A percentile compares a stretch with the other conserved stretches of the same genome.
Conservation (phyloP, 768 basidiomycete genomes). For the Tricholomella constricta region DNA sequence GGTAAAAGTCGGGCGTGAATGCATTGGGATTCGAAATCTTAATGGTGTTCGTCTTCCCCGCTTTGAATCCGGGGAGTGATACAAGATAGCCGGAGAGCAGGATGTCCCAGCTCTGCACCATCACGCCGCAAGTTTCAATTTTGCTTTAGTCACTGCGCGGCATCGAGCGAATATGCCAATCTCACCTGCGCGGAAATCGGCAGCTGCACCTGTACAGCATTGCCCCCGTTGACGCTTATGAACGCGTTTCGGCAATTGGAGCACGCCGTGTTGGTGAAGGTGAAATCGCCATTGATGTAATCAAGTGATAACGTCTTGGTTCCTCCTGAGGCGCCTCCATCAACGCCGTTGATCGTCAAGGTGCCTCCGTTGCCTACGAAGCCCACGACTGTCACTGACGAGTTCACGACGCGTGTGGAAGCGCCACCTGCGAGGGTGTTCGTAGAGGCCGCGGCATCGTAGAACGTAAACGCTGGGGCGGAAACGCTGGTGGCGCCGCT, state of each 20-base stretch:
- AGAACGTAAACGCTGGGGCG: slow-evolving; percentile 35
- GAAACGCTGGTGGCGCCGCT: slow-evolving; percentile 26
- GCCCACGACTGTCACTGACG: slow-evolving; percentile 40
- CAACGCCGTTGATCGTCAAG: slow-evolving; percentile 42
- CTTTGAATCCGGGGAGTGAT: slow-evolving; percentile 42
- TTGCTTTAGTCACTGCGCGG: neutral
- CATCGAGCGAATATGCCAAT: neutral
- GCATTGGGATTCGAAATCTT: slow-evolving; percentile 45
- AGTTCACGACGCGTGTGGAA: slow-evolving; percentile 34
- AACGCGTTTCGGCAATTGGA: slow-evolving; percentile 51
- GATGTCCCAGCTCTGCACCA: slow-evolving; percentile 47
- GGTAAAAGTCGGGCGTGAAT: slow-evolving; percentile 44
- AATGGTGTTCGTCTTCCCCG: slow-evolving; percentile 47
- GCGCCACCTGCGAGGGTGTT: slow-evolving; percentile 42
- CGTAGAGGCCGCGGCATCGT: slow-evolving; percentile 33
- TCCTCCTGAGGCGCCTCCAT: slow-evolving; percentile 43
- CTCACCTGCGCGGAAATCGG: slow-evolving; percentile 50
- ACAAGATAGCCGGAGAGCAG: slow-evolving; percentile 42
- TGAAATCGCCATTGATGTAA: slow-evolving; percentile 50
- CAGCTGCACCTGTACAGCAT: slow-evolving; percentile 45
- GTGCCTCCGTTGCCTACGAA: slow-evolving; percentile 46
- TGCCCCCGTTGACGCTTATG: slow-evolving; percentile 47
- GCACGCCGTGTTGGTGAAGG: slow-evolving; percentile 44
- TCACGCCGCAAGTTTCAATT: too few species aligned
- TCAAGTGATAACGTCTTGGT: slow-evolving; percentile 45